Percentiles rank a stretch among this genome's conserved stretches.
Evolutionary conservation across 352 stramenopile genomes (phyloP).

Genomic region (Pythium coloratum): DNA sequence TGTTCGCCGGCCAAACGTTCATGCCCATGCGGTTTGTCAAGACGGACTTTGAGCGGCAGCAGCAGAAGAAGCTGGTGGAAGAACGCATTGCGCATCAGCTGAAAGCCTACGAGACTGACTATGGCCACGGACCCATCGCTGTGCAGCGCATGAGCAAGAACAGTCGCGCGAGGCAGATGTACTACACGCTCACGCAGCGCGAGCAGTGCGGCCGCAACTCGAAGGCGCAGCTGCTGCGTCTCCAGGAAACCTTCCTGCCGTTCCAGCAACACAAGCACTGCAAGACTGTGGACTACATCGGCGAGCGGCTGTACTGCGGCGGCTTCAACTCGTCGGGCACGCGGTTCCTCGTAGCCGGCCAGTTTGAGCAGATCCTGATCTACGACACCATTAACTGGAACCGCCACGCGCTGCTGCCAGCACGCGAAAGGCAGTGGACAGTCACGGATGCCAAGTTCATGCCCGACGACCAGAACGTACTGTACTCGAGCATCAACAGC

Average conservation of each 20-base stretch:
- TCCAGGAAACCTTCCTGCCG: constrained; percentile 82
- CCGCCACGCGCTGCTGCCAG: constrained; percentile 44
- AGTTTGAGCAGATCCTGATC: constrained; percentile 63
- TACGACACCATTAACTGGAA: constrained; percentile 80
- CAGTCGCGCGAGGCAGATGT: constrained; percentile 37
- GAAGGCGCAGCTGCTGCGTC: constrained; percentile 59
- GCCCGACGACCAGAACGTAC: constrained; percentile 59
- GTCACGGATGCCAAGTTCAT: constrained; percentile 86
- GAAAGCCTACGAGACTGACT: constrained; percentile 44
- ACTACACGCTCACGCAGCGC: constrained; percentile 62
- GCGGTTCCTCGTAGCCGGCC: constrained; percentile 69
- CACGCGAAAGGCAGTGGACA: constrained; percentile 79
- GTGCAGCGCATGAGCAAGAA: constrained; percentile 34
- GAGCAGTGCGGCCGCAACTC: constrained; percentile 66
- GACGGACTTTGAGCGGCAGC: constrained; percentile 55
- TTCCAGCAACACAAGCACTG: constrained; percentile 82
- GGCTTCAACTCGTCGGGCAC: constrained; percentile 72
- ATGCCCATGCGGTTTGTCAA: constrained; percentile 61
- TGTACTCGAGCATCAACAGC: constrained; percentile 84
- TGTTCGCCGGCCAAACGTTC: constrained; percentile 67
- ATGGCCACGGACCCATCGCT: constrained; percentile 19
- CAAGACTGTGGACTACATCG: constrained; percentile 63
- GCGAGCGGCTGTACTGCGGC: constrained; percentile 77
- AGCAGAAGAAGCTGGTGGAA: constrained; percentile 43
- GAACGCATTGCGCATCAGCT: constrained; percentile 75